Conservation (phyloP, 2,329 filamentous ascomycete species). For the Daldinia eschscholtzii region DNA sequence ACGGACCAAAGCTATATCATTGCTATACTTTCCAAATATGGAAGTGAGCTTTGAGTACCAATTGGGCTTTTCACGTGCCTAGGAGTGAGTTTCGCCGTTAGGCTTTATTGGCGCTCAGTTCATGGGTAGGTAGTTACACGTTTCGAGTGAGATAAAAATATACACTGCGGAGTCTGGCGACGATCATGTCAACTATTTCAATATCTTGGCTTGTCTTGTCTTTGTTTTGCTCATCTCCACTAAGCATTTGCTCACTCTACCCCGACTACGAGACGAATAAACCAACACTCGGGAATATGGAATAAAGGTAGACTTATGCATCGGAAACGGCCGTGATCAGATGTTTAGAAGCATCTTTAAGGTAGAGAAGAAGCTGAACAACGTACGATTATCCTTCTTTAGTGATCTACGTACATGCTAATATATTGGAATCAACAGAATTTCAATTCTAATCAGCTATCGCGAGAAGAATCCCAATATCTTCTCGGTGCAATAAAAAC, state of each 20-base stretch:
- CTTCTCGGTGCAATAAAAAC: slow-evolving; percentile 38
- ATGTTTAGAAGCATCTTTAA: slow-evolving; percentile 3
- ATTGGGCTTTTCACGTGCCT: slow-evolving; percentile 29
- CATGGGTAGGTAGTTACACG: slow-evolving; percentile 7
- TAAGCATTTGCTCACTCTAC: not conserved
- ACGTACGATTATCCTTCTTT: slow-evolving; percentile 4
- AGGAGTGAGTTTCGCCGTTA: slow-evolving; percentile 23
- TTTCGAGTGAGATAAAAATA: slow-evolving; percentile 33
- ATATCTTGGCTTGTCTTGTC: slow-evolving; percentile 34
- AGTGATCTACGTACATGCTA: not conserved
- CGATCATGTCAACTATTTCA: slow-evolving; percentile 10
- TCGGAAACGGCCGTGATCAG: not conserved
- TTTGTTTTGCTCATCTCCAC: slow-evolving; percentile 27
- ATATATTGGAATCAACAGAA: slow-evolving; percentile 22
- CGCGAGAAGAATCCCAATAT: slow-evolving; percentile 14
- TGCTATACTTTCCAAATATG: slow-evolving; percentile 45
- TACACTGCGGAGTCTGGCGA: slow-evolving; percentile 6
- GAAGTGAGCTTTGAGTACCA: slow-evolving; percentile 42
- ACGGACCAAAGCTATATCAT: slow-evolving; percentile 15
- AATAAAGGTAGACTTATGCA: not conserved
- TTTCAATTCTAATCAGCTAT: slow-evolving; percentile 17
- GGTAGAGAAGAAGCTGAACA: not conserved
- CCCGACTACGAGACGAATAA: slow-evolving; percentile 12
- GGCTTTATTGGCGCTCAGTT: slow-evolving; percentile 23
- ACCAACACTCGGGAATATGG: not conserved